A percentile compares a stretch with the other conserved stretches of the same genome.
These are phyloP conservation scores for Cladobotryum protrusum DNA, from an alignment of 2,329 filamentous ascomycete genomes.

Conservation along the genomic window DNA sequence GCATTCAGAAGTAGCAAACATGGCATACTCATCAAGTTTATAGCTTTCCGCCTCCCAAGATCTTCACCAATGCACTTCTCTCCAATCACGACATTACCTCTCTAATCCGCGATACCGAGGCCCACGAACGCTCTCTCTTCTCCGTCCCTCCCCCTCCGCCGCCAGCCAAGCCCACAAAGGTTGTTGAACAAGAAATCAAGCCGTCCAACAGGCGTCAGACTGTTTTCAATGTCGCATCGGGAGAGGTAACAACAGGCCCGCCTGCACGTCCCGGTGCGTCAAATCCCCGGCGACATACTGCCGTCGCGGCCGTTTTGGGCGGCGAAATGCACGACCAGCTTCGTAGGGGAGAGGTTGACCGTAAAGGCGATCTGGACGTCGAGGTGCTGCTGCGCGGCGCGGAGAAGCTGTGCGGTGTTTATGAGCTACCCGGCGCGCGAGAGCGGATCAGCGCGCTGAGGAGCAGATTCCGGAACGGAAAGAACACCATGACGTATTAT, in stretches of 20 bases:
- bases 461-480: slow-evolving; percentile 63
- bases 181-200: slow-evolving; percentile 34
- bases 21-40: not conserved
- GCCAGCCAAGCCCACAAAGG: slow-evolving; percentile 27
- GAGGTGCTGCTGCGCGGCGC: slow-evolving; percentile 79
- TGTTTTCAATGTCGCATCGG: slow-evolving; percentile 59
- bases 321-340: slow-evolving; percentile 81
- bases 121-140: slow-evolving; percentile 91
- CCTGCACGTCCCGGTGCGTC: slow-evolving; percentile 38
- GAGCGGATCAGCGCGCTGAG: slow-evolving; percentile 71
- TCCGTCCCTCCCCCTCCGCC: slow-evolving; percentile 75
- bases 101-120: slow-evolving; percentile 89
- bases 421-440: slow-evolving; percentile 70
- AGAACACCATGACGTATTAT: slow-evolving; percentile 70
- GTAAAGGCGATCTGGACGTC: slow-evolving; percentile 70
- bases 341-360: slow-evolving; percentile 45
- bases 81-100: slow-evolving; percentile 86
- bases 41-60: slow-evolving; percentile 85
- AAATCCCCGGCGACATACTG: slow-evolving; percentile 65
- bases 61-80: slow-evolving; percentile 91
- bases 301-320: slow-evolving; percentile 83
- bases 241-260: slow-evolving; percentile 54
- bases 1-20: not conserved
- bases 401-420: slow-evolving; percentile 84
- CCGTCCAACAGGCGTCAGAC: slow-evolving; percentile 48